Base-by-base conservation (phyloP, 352 stramenopile genomes). In the Globisporangium radiosum region DNA sequence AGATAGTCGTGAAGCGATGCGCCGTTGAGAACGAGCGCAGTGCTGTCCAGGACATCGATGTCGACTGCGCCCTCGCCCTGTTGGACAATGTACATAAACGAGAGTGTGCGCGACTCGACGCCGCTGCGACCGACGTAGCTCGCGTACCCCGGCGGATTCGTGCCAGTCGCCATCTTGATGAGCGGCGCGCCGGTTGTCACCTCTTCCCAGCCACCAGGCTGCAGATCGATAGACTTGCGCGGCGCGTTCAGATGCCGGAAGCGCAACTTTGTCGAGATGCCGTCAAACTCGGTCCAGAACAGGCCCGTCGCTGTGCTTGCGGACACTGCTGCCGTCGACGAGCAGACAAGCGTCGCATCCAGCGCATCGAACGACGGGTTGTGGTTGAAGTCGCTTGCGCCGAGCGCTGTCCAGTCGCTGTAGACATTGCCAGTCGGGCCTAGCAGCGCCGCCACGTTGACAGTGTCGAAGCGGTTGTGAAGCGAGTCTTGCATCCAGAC, bases 261-360 rank as follows among this genome's bases (percentile, higher is more conserved):
- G 15, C 79, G 78, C 14, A 90, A 48, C 44, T 92, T 90, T 7
- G 78, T 73, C 2, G 78, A 73, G 33, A 84, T 73, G 0, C 80
- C 82, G 47, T 92, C 80, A 44, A 81, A 90, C 44, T 92, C 82
- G 0, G 78, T 90, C 82, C 82, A 92, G 6, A 87, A 43, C 7
- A 90, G 11, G 5, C 76, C 82, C 1, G 75, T 60, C 5, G 59
- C 56, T 47, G 59, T 13, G 2, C 44, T 56, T 4, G 54, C 47
- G 0, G 47, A n/a, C 3, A 17, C 51, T 36, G 61, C 54, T 0
- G 54, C 61, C 6, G 57, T 48, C 2, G 62, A 70, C 0, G 72
- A 74, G 40, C 82, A 92, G 3, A 87, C 53, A 0, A 89, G 53
- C 5, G 63, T 54, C 0, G 67, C 63, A 13, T 84, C 70, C 5